phyloP scores from a whole-genome alignment of 805 yeast genomes.

The Cyberlindnera subsufficiens region DNA sequence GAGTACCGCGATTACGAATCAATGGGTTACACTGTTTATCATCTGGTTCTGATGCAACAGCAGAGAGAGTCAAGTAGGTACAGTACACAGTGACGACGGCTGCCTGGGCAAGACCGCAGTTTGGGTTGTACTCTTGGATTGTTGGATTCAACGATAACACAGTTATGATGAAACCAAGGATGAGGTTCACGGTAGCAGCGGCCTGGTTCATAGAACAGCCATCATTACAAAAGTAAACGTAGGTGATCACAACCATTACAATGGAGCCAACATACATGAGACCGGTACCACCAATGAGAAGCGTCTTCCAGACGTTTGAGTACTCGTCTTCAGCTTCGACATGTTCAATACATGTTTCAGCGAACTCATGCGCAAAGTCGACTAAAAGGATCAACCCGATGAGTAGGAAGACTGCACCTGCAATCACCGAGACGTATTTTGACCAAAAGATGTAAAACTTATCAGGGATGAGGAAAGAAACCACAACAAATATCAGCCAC shows the following conservation, averaged over 20 bases:
- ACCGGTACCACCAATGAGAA: slow-evolving; percentile 82
- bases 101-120: slow-evolving; percentile 93
- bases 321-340: slow-evolving; percentile 74
- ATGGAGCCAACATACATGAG: slow-evolving; percentile 75
- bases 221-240: slow-evolving; percentile 68
- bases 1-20: slow-evolving; percentile 81
- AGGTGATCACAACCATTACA: slow-evolving; percentile 73
- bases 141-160: slow-evolving; percentile 70
- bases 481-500: slow-evolving; percentile 50
- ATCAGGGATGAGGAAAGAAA: slow-evolving; percentile 81
- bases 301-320: slow-evolving; percentile 63
- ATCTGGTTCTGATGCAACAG: slow-evolving; percentile 95
- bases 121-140: slow-evolving; percentile 89
- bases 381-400: slow-evolving; percentile 87
- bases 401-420: slow-evolving; percentile 79
- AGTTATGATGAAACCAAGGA: slow-evolving; percentile 60
- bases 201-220: slow-evolving; percentile 89
- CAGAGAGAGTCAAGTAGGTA: slow-evolving; percentile 84
- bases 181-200: slow-evolving; percentile 72
- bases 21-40: slow-evolving; percentile 89
- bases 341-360: slow-evolving; percentile 87
- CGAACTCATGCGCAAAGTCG: slow-evolving; percentile 98
- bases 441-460: slow-evolving; percentile 86
- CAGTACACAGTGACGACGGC: slow-evolving; percentile 95
- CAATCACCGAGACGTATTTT: slow-evolving; percentile 76